Conservation (phyloP, 805 yeast genomes). For the Priceomyces castillae region DNA sequence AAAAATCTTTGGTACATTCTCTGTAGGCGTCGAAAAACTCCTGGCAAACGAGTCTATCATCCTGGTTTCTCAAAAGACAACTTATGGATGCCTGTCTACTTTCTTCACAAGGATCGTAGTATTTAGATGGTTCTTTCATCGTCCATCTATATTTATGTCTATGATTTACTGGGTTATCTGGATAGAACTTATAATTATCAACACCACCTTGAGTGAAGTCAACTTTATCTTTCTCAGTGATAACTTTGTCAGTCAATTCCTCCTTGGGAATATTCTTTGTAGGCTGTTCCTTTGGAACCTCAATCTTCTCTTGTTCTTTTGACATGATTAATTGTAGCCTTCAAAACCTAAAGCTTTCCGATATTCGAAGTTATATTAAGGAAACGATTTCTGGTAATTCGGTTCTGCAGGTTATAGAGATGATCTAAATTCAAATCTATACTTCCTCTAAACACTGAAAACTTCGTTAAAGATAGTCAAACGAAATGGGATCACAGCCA, state of each 20-base stretch:
- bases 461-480: too few species aligned
- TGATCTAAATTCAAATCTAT: background rate
- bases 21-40: constrained; percentile 91
- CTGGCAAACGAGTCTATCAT: constrained; percentile 57
- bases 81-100: constrained; percentile 82
- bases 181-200: constrained; percentile 66
- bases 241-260: constrained; percentile 14
- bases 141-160: constrained; percentile 68
- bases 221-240: constrained; percentile 40
- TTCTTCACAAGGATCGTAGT: constrained; percentile 90
- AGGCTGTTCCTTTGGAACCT: constrained; percentile 12
- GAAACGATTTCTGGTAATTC: too few species aligned
- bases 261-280: background rate
- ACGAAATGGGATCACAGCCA: background rate
- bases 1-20: constrained; percentile 73
- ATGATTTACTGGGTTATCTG: constrained; percentile 80
- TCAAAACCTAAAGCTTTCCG: too few species aligned
- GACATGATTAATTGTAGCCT: background rate
- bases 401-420: background rate
- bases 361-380: too few species aligned
- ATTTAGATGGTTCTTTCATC: constrained; percentile 76
- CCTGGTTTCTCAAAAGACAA: constrained; percentile 78
- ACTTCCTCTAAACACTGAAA: too few species aligned
- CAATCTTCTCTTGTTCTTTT: constrained; percentile 8
- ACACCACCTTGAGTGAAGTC: constrained; percentile 55